A percentile compares a stretch with the other conserved stretches of the same genome.
Conservation (phyloP, 2,329 filamentous ascomycete species). For the Colletotrichum siamense region DNA sequence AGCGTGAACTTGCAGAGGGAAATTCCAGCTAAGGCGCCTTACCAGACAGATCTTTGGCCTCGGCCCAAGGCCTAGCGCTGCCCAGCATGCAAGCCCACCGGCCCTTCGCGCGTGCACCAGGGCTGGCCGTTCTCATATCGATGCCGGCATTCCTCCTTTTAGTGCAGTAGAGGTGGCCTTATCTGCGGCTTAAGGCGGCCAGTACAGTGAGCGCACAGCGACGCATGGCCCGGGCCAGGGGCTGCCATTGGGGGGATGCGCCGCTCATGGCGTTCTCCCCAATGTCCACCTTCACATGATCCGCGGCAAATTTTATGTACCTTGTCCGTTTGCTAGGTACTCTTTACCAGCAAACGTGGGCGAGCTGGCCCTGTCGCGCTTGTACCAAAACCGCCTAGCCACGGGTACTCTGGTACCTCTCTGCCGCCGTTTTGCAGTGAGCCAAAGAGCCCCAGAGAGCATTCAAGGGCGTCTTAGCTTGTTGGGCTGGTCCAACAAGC, state of each 20-base stretch:
- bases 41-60: background rate
- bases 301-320: background rate
- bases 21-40: background rate
- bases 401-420: background rate
- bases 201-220: background rate
- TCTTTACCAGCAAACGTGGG: background rate
- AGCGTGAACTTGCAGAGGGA: slow-evolving; percentile 6
- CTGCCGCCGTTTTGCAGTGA: background rate
- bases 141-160: slow-evolving; percentile 10
- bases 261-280: background rate
- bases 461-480: background rate
- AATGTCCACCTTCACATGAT: slow-evolving; percentile 22
- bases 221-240: background rate
- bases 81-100: background rate
- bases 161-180: background rate
- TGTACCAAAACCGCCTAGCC: background rate
- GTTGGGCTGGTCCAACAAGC: slow-evolving; percentile 19
- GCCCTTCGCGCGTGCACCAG: background rate
- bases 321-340: background rate
- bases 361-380: background rate
- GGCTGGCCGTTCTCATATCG: background rate
- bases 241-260: background rate
- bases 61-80: slow-evolving; percentile 1
- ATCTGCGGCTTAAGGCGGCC: background rate
- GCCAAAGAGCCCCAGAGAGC: background rate